Conservation (phyloP, 305 asterid species). For the Caryopteris hybrid region DNA sequence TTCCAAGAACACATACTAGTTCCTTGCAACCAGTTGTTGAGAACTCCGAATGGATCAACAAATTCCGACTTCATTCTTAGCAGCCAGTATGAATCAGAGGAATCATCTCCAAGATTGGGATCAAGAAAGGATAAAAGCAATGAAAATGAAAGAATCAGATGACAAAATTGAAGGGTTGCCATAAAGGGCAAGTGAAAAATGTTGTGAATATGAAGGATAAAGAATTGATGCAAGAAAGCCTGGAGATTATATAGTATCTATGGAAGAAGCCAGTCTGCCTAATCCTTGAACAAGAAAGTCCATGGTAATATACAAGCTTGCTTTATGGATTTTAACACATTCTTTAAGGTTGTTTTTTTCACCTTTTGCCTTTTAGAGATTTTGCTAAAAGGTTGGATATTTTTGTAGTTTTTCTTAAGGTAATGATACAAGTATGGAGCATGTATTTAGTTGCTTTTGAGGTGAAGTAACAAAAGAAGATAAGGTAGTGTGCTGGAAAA, state of each 20-base stretch:
- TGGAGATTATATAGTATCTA: conserved; percentile 49
- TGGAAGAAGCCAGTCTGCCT: conserved; percentile 9
- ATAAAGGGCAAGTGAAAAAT: conserved; percentile 18
- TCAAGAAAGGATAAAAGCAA: conserved; percentile 20
- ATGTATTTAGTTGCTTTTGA: too few relatives aligned
- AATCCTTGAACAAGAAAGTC: conserved; percentile 7
- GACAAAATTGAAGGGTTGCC: conserved; percentile 34
- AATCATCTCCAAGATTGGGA: conserved; percentile 23
- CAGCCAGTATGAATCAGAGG: conserved; percentile 53
- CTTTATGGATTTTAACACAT: conserved; percentile 2
- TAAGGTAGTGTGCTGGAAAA: conserved; percentile 28
- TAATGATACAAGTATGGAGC: conserved; percentile 36
- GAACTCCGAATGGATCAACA: conserved; percentile 51
- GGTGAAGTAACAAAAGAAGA: conserved; percentile 40
- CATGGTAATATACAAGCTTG: conserved; percentile 9
- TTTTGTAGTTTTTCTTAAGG: conserved; percentile 23
- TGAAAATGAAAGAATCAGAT: conserved; percentile 32
- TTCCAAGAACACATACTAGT: conserved; percentile 61
- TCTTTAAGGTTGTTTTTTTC: conserved; percentile 20
- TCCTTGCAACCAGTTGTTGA: conserved; percentile 59
- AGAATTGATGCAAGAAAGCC: conserved; percentile 13
- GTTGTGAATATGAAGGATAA: neutral
- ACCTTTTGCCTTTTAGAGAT: conserved; percentile 25
- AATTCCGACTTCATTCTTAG: conserved; percentile 53
- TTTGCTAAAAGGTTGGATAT: conserved; percentile 25